phyloP scores from a whole-genome alignment of 208 protist genomes.

The Angomonas ambiguus region DNA sequence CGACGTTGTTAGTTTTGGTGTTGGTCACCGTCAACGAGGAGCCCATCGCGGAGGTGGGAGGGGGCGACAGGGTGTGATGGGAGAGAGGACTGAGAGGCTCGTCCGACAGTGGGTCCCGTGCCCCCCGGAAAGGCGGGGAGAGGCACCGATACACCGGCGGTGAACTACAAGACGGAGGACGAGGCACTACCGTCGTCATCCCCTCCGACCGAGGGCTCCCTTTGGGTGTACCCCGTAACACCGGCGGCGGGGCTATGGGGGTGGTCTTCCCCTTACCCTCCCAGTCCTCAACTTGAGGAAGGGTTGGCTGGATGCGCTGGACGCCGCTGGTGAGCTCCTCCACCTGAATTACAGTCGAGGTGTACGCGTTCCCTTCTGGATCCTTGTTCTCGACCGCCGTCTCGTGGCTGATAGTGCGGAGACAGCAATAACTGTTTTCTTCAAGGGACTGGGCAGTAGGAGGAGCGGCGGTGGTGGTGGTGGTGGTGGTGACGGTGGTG shows the following conservation, averaged over 20 bases:
- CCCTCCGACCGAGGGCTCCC: too few species aligned
- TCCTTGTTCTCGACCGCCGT: conserved; percentile 10
- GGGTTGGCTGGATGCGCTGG: conserved; percentile 13
- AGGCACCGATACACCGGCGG: not conserved
- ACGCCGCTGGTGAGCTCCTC: conserved; percentile 29
- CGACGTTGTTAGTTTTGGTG: not conserved
- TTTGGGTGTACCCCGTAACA: too few species aligned
- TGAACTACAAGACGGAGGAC: too few species aligned
- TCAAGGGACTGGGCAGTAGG: not conserved
- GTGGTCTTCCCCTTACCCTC: not conserved
- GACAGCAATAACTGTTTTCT: conserved; percentile 12
- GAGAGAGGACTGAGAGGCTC: not conserved
- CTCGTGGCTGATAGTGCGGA: conserved; percentile 25
- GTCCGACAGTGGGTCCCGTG: not conserved
- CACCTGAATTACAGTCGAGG: conserved; percentile 20
- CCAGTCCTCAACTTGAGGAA: conserved; percentile 11
- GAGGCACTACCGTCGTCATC: too few species aligned
- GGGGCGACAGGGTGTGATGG: not conserved
- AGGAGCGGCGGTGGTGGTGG: not conserved
- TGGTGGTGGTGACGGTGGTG: too few species aligned
- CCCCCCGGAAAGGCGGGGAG: not conserved
- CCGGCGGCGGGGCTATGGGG: not conserved
- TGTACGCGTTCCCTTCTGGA: conserved; percentile 12
- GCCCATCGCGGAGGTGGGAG: not conserved
- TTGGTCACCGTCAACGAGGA: conserved; percentile 1